These are phyloP conservation scores for Thielaviopsis punctulata DNA, from an alignment of 2,329 filamentous ascomycete species.

Conservation along the genomic window DNA sequence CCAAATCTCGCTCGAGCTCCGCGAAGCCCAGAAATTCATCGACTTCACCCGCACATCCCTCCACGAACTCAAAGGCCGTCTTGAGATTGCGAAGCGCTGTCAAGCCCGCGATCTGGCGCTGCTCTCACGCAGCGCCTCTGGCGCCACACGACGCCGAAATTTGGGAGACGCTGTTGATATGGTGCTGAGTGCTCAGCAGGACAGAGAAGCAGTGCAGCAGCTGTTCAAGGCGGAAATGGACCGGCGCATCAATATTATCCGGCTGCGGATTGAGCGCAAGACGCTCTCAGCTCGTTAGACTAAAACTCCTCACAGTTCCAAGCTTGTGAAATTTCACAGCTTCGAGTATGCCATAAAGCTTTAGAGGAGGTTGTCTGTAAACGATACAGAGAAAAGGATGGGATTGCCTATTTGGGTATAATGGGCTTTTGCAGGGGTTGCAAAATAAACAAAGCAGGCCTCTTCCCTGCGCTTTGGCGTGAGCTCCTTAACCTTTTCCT, in stretches of 20 bases:
- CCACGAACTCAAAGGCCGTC: neutral
- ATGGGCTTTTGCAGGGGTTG: neutral
- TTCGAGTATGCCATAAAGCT: neutral
- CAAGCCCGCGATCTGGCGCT: neutral
- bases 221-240: conserved; percentile 1
- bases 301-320: neutral
- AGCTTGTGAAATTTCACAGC: neutral
- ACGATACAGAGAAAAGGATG: neutral
- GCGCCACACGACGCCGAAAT: conserved; percentile 1
- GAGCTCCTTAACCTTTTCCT: neutral
- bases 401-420: neutral
- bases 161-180: conserved; percentile 3
- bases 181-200: neutral
- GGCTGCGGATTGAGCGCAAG: neutral
- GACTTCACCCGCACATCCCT: neutral
- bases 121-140: conserved; percentile 1
- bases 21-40: neutral
- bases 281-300: neutral
- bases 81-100: neutral
- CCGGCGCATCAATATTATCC: neutral
- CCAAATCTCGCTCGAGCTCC: neutral
- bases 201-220: neutral
- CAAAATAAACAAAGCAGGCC: neutral
- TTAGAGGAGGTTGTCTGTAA: neutral
- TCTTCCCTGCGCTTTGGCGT: neutral